Base-by-base conservation (phyloP, 2,329 filamentous ascomycete genomes). In the Nannizziopsis barbatae region DNA sequence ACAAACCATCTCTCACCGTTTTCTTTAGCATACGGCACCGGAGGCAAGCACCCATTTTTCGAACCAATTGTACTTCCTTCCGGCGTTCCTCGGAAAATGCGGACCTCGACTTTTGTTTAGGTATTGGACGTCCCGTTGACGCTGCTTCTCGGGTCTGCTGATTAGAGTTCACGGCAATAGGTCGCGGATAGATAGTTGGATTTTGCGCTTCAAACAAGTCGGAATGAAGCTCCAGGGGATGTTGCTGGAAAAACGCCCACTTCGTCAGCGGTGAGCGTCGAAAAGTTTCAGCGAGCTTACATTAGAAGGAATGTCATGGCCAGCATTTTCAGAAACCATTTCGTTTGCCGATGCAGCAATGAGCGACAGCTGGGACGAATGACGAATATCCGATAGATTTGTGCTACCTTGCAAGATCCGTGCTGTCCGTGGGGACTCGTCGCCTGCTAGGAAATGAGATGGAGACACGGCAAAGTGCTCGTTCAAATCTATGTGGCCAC, bases 21-120 rank as follows among this genome's bases (percentile, higher is more conserved):
- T 81, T 81, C 63, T 80, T 81, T 18, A 81, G 64, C 77, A 81
- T 80, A 11, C 77, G 74, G 58, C 77, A 81, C 31, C 77, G 73
- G 52, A 80, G 73, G 56, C 77, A 81, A 6, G 77, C 77, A 10
- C 77, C 77, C 45, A 72, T 68, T 59, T 80, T 79, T 18, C 77
- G 70, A 31, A 79, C 73, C 52, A 76, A 71, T 53, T 77, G 73
- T 1, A 80, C 77, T 57, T 80, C 75, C 53, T 76, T 73, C 31
- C 77, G 71, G 50, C 77, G 66, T 17, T 69, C 67, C 38, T 76
- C 74, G 27, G 72, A 70, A 56, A 81, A 80, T n/a, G 73, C 68
- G 2, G 74, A 73, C 38, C 77, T 70, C 5, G 73, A 71, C 54
- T 77, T 68, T 15, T 59, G 61, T 53, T 76, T 62, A 53, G 71